phyloP scores from a whole-genome alignment of 345 rosid species.

The Acer campestre region DNA sequence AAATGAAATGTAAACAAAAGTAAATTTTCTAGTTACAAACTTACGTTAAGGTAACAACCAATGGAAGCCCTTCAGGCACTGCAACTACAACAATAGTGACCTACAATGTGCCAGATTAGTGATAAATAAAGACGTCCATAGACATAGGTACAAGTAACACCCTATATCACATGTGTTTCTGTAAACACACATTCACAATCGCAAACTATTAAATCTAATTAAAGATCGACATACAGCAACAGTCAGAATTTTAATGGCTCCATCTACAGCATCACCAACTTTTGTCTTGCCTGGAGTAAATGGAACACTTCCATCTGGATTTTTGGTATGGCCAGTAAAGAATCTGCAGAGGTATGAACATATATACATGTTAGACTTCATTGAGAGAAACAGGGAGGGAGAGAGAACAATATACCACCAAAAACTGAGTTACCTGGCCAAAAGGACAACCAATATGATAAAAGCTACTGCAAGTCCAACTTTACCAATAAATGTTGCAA shows the following conservation, averaged over 20 bases:
- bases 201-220: constrained; percentile 3
- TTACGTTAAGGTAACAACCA: constrained; percentile 97
- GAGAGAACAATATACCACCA: constrained; percentile 8
- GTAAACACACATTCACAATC: not conserved
- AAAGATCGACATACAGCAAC: constrained; percentile 67
- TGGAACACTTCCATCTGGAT: constrained; percentile 44
- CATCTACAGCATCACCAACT: constrained; percentile 61
- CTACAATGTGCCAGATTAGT: constrained; percentile 20
- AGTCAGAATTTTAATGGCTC: constrained; percentile 73
- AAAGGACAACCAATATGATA: constrained; percentile 73
- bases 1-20: not conserved
- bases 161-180: not conserved
- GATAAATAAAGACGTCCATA: constrained; percentile 8
- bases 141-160: not conserved
- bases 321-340: constrained; percentile 76
- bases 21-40: constrained; percentile 26
- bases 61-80: constrained; percentile 98
- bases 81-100: constrained; percentile 98
- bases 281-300: constrained; percentile 65
- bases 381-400: not conserved
- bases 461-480: constrained; percentile 90
- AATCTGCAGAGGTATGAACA: constrained; percentile 43
- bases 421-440: constrained; percentile 58
- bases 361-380: not conserved
- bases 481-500: constrained; percentile 90